Evolutionary conservation across 1,284 basidiomycete genomes (phyloP).

Genomic region (Ceratobasidium papillatum): DNA sequence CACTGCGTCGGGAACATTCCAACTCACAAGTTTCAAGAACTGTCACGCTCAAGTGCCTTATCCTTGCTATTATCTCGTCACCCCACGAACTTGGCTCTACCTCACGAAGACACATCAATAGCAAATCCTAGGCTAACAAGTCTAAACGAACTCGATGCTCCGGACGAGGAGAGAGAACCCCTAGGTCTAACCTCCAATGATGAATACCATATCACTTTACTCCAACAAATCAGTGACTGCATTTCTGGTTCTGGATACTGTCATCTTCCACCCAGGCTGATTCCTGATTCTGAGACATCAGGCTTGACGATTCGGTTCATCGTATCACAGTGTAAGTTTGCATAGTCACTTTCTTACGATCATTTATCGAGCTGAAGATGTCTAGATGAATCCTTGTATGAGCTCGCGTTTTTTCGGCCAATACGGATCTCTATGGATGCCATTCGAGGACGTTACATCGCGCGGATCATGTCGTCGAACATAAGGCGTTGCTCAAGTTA

Average conservation of each 20-base stretch:
- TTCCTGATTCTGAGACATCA: neutral
- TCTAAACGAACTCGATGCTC: no score
- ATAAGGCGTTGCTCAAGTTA: constrained; percentile 13
- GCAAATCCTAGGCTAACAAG: no score
- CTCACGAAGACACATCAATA: no score
- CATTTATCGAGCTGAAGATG: neutral
- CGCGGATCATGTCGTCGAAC: neutral
- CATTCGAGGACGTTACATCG: neutral
- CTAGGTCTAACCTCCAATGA: no score
- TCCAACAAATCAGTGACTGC: no score
- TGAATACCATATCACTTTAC: no score
- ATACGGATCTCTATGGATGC: neutral
- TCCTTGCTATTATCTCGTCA: no score
- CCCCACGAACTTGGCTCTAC: no score
- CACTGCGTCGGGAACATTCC: constrained; percentile 50
- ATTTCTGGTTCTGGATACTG: no score
- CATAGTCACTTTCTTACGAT: neutral
- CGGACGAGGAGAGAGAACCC: no score
- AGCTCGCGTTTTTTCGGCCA: neutral
- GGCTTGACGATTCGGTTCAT: neutral
- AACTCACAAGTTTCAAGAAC: constrained; percentile 46
- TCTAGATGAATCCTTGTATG: neutral
- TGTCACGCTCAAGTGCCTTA: no score
- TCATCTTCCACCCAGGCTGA: neutral
- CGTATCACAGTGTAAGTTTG: neutral